Evolutionary conservation across 768 basidiomycete species (phyloP).

Genomic region (Leccinum ochraceum): DNA sequence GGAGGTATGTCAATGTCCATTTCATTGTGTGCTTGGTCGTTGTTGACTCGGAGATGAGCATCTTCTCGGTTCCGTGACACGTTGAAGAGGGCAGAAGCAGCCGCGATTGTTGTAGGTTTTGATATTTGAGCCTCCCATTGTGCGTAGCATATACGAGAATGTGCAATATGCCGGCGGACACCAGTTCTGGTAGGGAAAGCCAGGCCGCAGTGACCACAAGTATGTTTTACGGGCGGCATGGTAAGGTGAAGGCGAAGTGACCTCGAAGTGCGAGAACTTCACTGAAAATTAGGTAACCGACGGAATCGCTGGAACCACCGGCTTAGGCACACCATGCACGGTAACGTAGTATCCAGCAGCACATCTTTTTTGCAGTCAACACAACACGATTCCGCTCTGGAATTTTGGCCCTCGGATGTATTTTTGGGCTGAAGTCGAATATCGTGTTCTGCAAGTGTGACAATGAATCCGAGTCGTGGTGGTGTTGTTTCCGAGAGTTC

Average conservation of each 20-base stretch:
- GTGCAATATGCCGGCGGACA: neutral
- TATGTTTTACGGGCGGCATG: neutral
- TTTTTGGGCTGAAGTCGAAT: constrained; percentile 41
- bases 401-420: too few species aligned
- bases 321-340: too few species aligned
- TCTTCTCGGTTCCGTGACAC: neutral
- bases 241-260: too few species aligned
- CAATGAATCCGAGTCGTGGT: constrained; percentile 63
- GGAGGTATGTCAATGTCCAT: too few species aligned
- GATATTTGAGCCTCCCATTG: neutral
- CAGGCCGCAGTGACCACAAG: neutral
- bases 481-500: constrained; percentile 69
- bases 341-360: too few species aligned
- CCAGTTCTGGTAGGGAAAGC: neutral
- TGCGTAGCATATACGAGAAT: neutral
- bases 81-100: neutral
- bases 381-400: too few species aligned
- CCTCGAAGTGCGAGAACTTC: too few species aligned
- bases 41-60: too few species aligned
- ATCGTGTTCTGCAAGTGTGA: constrained; percentile 75
- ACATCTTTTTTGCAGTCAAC: too few species aligned
- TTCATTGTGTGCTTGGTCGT: too few species aligned
- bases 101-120: neutral
- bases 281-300: too few species aligned
- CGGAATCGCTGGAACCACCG: too few species aligned